Evolutionary conservation across 176 grass and related monocot genomes (phyloP), one percentile per base, ranked within the genome.

Genomic region (Aegilops bicornis): DNA sequence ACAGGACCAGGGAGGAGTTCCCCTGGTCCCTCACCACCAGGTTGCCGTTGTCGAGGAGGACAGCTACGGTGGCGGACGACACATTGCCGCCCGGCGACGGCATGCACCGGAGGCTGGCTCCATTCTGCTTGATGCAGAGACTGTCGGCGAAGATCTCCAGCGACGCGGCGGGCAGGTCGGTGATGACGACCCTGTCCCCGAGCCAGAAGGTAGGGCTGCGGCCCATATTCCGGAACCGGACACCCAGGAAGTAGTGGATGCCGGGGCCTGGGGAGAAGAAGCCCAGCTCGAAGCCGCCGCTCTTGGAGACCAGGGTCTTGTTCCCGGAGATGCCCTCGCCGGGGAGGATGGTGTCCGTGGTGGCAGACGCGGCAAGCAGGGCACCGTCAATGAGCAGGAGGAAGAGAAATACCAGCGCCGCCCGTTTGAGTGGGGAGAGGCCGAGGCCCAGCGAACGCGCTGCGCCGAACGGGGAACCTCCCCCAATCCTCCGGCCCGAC

Each of bases 41-140:
- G n/a, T 89, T 85, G 70, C 82, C 87, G 8, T 42, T 67, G 71
- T 89, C 87, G 31, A 83, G 67, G 32, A 83, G 81, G 12, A 83
- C 50, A 4, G 81, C 68, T 4, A 36, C n/a, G 22, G 67, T 48
- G 31, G 14, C 19, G 30, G 10, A 59, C 6, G 70, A 64, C 11
- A 11, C 39, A 11, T 40, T 29, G 22, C 69, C 82, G 3, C 33
- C 32, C 14, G 15, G 59, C 52, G 82, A 35, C 40, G 61, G 10
- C 3, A 65, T 75, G n/a, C 33, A 23, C 82, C 70, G 75, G 36
- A 64, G 70, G 36, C 16, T 42, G 23, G 11, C 17, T 10, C 69
- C 71, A 27, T 12, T 42, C 70, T 84, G 58, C 82, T 72, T 83
- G 31, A 83, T 71, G 81, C 37, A 76, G 17, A 84, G 82, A 16